Conservation (phyloP, 2,329 filamentous ascomycete species). For the Fonsecaea multimorphosa region DNA sequence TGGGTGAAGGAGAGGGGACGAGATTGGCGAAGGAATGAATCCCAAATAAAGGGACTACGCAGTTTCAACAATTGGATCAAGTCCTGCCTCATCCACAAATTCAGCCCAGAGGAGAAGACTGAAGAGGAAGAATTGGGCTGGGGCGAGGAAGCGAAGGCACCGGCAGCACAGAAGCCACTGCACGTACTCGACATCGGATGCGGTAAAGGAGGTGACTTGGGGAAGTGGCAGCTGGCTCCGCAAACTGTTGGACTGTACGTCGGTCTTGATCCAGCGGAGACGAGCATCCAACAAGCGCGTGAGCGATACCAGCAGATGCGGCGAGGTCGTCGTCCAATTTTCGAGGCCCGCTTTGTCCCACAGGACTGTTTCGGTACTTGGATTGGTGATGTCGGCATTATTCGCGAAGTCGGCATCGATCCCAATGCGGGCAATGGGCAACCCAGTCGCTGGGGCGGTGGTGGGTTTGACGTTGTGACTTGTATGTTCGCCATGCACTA, state of each 20-base stretch:
- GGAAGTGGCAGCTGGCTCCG: slow-evolving; percentile 96
- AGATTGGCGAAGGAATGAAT: slow-evolving; percentile 93
- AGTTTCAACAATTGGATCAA: slow-evolving; percentile 99
- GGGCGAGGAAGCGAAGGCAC: slow-evolving; percentile 47
- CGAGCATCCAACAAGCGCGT: slow-evolving; percentile 87
- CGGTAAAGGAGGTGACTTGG: slow-evolving; percentile 92
- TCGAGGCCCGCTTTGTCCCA: slow-evolving; percentile 84
- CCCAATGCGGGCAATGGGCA: slow-evolving; percentile 63
- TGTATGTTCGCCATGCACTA: slow-evolving; percentile 99
- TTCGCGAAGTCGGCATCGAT: slow-evolving; percentile 88
- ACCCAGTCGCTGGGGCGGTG: slow-evolving; percentile 69
- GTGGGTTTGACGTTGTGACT: slow-evolving; percentile 92
- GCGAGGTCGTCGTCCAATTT: slow-evolving; percentile 66
- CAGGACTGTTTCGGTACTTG: slow-evolving; percentile 92
- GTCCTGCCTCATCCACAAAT: slow-evolving; percentile 95
- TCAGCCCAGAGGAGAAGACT: slow-evolving; percentile 75
- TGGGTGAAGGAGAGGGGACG: slow-evolving; percentile 87
- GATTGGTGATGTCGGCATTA: slow-evolving; percentile 79
- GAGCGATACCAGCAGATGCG: slow-evolving; percentile 80
- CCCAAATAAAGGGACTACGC: slow-evolving; percentile 90
- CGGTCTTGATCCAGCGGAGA: slow-evolving; percentile 88
- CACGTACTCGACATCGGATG: slow-evolving; percentile 93
- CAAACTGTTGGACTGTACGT: slow-evolving; percentile 91
- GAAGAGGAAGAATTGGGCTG: slow-evolving; percentile 56
- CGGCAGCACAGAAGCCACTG: slow-evolving; percentile 61